Percentiles rank a stretch among this genome's conserved stretches.
Conservation (phyloP, 2,329 filamentous ascomycete species). For the Pseudopithomyces maydicus region DNA sequence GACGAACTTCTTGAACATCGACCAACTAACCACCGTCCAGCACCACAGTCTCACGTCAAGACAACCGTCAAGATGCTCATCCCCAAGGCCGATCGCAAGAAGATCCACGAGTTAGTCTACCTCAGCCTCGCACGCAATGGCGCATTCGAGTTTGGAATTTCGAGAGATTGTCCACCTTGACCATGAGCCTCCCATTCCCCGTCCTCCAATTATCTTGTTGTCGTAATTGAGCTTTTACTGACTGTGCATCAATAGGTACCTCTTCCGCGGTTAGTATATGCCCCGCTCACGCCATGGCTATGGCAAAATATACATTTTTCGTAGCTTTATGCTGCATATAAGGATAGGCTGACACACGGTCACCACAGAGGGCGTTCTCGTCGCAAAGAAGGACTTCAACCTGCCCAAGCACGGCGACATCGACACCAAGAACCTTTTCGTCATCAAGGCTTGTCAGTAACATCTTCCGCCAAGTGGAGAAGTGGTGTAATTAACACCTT, state of each 20-base stretch:
- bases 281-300: slow-evolving; percentile 42
- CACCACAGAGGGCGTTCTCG: slow-evolving; percentile 75
- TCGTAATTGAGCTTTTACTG: slow-evolving; percentile 25
- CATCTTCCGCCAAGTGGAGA: background rate
- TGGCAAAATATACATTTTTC: slow-evolving; percentile 41
- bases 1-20: slow-evolving; percentile 20
- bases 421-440: slow-evolving; percentile 99
- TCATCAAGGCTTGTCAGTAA: slow-evolving; percentile 84
- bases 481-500: slow-evolving; percentile 16
- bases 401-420: slow-evolving; percentile 96
- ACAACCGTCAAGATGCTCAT: slow-evolving; percentile 73
- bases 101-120: slow-evolving; percentile 98
- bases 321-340: slow-evolving; percentile 40
- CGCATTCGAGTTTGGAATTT: slow-evolving; percentile 34
- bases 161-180: slow-evolving; percentile 37
- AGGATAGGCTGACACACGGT: slow-evolving; percentile 51
- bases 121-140: slow-evolving; percentile 22
- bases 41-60: slow-evolving; percentile 16
- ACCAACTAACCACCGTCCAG: slow-evolving; percentile 11
- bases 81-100: slow-evolving; percentile 99
- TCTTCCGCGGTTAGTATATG: slow-evolving; percentile 50
- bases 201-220: background rate
- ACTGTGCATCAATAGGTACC: slow-evolving; percentile 37
- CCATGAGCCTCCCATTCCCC: slow-evolving; percentile 24
- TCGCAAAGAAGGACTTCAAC: slow-evolving; percentile 99